These are phyloP conservation scores for Cladosporium sp. DNA, from an alignment of 2,329 filamentous ascomycete species.

Conservation along the genomic window DNA sequence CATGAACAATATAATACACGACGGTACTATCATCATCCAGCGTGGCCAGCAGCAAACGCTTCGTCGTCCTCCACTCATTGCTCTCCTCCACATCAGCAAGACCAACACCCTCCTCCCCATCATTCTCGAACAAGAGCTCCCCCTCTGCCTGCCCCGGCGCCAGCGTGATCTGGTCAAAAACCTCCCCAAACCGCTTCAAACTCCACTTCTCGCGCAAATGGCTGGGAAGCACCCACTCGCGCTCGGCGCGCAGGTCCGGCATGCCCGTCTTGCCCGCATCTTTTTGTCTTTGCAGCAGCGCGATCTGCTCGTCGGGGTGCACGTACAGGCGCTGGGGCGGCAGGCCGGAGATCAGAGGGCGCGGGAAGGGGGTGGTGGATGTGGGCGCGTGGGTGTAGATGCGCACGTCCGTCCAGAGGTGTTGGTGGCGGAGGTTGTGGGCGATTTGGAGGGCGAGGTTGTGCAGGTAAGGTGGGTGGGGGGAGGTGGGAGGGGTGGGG, in stretches of 20 bases:
- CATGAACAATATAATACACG: constrained; percentile 79
- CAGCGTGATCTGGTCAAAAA: constrained; percentile 58
- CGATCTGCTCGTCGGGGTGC: constrained; percentile 78
- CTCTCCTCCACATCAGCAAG: constrained; percentile 19
- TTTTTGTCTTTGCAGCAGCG: constrained; percentile 56
- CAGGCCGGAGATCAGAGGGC: constrained; percentile 67
- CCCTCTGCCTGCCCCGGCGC: constrained; percentile 37
- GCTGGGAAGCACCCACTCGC: constrained; percentile 74
- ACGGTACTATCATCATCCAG: constrained; percentile 77
- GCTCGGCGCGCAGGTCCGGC: constrained; percentile 39
- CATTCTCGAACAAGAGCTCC: constrained; percentile 20
- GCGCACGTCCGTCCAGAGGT: constrained; percentile 65
- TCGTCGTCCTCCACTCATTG: constrained; percentile 47
- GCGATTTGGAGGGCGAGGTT: constrained; percentile 58
- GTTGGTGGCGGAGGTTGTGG: constrained; percentile 70
- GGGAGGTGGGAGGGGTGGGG: constrained; percentile 7
- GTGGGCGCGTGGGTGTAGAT: constrained; percentile 39
- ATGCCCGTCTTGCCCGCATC: constrained; percentile 31
- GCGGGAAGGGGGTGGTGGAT: constrained; percentile 39
- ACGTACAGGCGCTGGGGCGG: constrained; percentile 71
- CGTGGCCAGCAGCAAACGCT: constrained; percentile 70
- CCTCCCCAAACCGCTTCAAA: constrained; percentile 58
- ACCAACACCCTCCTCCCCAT: constrained; percentile 17
- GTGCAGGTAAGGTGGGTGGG: constrained; percentile 27
- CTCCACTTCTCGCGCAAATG: constrained; percentile 71